phyloP scores from a whole-genome alignment of 1,284 basidiomycete species.

The Pseudozyma hubeiensis region DNA sequence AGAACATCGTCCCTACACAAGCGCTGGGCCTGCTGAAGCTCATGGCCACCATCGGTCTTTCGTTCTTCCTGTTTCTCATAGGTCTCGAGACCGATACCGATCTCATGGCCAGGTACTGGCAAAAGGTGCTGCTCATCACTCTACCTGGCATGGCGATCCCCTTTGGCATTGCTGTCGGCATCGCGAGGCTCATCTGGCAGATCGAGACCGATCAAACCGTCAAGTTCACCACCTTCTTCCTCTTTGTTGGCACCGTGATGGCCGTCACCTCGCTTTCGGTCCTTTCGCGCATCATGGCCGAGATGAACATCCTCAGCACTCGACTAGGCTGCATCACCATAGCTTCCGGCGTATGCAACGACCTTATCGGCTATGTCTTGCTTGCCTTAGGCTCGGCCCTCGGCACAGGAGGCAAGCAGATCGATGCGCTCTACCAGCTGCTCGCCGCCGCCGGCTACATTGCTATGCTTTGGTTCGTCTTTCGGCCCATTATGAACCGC shows the following conservation, averaged over 20 bases:
- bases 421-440: slow-evolving; percentile 53
- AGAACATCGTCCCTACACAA: slow-evolving; percentile 39
- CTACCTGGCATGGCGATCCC: slow-evolving; percentile 58
- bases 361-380: slow-evolving; percentile 54
- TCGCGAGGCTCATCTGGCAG: slow-evolving; percentile 51
- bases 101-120: slow-evolving; percentile 54
- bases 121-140: slow-evolving; percentile 52
- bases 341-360: slow-evolving; percentile 54
- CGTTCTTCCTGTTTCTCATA: slow-evolving; percentile 55
- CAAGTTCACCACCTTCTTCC: slow-evolving; percentile 57
- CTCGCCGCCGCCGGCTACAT: slow-evolving; percentile 47
- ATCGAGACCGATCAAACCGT: slow-evolving; percentile 44
- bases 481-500: slow-evolving; percentile 42
- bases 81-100: slow-evolving; percentile 60
- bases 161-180: slow-evolving; percentile 55
- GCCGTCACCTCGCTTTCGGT: slow-evolving; percentile 55
- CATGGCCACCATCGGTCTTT: slow-evolving; percentile 48
- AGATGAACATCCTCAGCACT: slow-evolving; percentile 57
- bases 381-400: slow-evolving; percentile 51
- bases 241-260: slow-evolving; percentile 61
- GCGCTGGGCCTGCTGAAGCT: slow-evolving; percentile 47
- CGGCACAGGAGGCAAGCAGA: slow-evolving; percentile 42
- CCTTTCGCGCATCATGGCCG: slow-evolving; percentile 53
- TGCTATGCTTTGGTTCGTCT: slow-evolving; percentile 45
- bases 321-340: slow-evolving; percentile 52